phyloP scores from a whole-genome alignment of 305 asterid genomes.

The Fraxinus angustifolia region DNA sequence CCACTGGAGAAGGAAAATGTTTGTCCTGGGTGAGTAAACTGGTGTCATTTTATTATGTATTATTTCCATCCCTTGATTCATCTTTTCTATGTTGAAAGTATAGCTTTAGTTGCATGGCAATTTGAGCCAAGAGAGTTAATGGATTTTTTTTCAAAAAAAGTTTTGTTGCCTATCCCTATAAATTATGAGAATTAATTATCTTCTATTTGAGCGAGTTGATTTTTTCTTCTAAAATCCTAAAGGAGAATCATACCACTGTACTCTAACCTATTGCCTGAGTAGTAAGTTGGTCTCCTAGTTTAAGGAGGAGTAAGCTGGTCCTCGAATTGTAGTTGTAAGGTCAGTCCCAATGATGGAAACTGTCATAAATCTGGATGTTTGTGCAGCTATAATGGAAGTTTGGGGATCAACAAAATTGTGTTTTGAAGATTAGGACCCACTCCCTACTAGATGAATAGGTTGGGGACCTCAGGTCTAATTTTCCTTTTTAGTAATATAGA shows the following conservation, averaged over 20 bases:
- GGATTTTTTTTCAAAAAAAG: neutral
- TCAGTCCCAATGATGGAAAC: neutral
- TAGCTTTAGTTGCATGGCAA: neutral
- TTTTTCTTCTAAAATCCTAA: neutral
- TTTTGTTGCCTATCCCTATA: neutral
- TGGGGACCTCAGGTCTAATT: neutral
- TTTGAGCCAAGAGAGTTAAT: neutral
- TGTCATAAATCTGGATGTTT: neutral
- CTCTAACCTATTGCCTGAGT: neutral
- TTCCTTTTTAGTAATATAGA: neutral
- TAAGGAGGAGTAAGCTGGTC: neutral
- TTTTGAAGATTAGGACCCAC: no score
- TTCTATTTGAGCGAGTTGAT: neutral
- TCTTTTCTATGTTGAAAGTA: neutral
- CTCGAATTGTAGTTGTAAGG: neutral
- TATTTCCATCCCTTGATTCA: neutral
- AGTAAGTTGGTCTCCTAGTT: neutral
- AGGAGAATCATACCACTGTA: neutral
- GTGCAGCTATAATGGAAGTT: neutral
- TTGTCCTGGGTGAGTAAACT: conserved; percentile 65
- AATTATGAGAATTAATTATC: neutral
- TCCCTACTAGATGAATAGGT: neutral
- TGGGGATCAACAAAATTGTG: neutral
- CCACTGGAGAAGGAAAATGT: conserved; percentile 60
- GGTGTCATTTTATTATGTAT: neutral